Conservation (phyloP, 2,329 filamentous ascomycete genomes). For the Neonectria ditissima region DNA sequence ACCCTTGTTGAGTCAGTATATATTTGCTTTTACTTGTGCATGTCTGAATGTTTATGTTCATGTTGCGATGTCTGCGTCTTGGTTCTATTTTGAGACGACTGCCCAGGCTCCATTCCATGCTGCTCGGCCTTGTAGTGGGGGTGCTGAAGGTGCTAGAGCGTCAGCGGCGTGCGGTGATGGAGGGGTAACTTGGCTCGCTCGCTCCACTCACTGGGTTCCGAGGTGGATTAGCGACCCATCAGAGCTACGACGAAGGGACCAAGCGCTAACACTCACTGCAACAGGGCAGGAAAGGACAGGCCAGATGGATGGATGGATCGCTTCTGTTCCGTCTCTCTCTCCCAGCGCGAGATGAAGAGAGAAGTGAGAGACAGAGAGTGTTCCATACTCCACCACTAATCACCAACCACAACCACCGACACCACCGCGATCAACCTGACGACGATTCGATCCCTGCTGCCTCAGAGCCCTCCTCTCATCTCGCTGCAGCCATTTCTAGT, state of each 20-base stretch:
- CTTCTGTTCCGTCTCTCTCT: too few species aligned
- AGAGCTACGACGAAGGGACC: neutral
- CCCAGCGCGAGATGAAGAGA: neutral
- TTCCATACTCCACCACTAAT: neutral
- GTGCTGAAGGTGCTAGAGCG: neutral
- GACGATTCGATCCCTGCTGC: neutral
- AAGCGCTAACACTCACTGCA: constrained; percentile 7
- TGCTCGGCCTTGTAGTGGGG: neutral
- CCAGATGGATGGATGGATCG: too few species aligned
- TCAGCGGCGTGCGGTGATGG: neutral
- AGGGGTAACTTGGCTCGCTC: neutral
- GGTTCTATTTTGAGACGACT: neutral
- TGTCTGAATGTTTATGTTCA: neutral
- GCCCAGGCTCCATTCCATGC: too few species aligned
- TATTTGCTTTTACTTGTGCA: too few species aligned
- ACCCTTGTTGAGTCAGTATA: neutral
- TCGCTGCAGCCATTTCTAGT: constrained; percentile 1
- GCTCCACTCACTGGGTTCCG: neutral
- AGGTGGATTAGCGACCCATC: neutral
- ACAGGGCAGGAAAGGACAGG: neutral
- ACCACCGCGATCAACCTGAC: neutral
- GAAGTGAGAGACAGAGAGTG: neutral
- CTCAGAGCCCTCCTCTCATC: neutral
- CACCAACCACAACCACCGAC: neutral
- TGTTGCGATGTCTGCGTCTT: neutral